These are phyloP conservation scores for Phalaenopsis hybrid DNA, from an alignment of 116 monocot genomes.

Conservation along the genomic window DNA sequence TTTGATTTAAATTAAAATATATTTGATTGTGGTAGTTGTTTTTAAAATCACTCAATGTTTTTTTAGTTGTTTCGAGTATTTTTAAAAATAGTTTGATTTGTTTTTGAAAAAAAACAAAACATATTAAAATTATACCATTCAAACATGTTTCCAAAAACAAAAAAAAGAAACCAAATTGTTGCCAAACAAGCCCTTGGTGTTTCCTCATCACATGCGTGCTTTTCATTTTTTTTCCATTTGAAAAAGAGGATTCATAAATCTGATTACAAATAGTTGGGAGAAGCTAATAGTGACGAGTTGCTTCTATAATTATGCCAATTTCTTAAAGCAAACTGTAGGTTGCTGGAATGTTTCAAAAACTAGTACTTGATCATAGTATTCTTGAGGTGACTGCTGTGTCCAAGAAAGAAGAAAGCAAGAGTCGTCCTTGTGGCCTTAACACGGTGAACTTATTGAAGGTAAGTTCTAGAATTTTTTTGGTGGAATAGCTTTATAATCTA, in stretches of 20 bases:
- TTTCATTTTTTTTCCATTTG: background rate
- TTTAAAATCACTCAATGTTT: too few species aligned
- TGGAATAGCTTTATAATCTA: background rate
- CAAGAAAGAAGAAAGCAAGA: slow-evolving; percentile 70
- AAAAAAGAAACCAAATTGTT: too few species aligned
- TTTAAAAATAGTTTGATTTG: too few species aligned
- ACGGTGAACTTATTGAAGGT: slow-evolving; percentile 93
- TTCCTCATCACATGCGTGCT: background rate
- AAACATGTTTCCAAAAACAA: too few species aligned
- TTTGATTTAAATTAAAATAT: too few species aligned
- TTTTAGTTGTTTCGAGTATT: too few species aligned
- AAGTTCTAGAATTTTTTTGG: background rate
- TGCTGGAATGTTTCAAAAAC: slow-evolving; percentile 80
- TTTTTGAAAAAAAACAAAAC: too few species aligned
- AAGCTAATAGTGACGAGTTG: background rate
- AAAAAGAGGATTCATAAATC: background rate
- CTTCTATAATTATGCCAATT: background rate
- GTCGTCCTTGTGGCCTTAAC: slow-evolving; percentile 91
- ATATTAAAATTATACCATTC: too few species aligned
- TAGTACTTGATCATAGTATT: slow-evolving; percentile 51
- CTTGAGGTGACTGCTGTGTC: slow-evolving; percentile 66
- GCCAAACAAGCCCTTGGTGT: background rate
- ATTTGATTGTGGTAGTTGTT: too few species aligned
- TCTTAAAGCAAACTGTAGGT: slow-evolving; percentile 43
- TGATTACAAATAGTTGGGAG: background rate